phyloP scores from a whole-genome alignment of 495 filamentous ascomycete species.

The Staphylotrichum longicolle region DNA sequence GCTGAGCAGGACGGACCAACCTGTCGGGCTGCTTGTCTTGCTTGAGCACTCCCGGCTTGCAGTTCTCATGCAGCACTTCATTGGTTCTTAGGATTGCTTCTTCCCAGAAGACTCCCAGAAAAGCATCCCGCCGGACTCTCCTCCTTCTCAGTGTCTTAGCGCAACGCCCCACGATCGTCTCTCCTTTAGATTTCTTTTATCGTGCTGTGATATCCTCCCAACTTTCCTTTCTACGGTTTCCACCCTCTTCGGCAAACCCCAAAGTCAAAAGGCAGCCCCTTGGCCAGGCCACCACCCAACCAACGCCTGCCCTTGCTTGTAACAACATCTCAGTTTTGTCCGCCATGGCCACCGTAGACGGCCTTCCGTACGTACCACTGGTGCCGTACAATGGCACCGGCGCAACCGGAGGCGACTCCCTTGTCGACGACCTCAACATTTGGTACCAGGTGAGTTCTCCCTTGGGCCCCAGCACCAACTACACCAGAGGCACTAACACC shows the following conservation, averaged over 20 bases:
- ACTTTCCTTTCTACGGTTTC: too few relatives aligned
- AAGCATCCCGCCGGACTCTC: too few relatives aligned
- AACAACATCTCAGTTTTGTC: neutral
- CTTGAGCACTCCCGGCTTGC: neutral
- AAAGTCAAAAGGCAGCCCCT: too few relatives aligned
- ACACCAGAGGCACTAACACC: neutral
- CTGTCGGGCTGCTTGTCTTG: neutral
- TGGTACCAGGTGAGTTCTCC: conserved; percentile 67
- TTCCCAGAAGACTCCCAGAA: too few relatives aligned
- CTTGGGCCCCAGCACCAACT: too few relatives aligned
- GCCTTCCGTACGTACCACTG: conserved; percentile 48
- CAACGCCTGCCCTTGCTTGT: neutral
- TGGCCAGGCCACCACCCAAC: neutral
- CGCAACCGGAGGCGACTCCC: conserved; percentile 68
- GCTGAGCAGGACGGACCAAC: neutral
- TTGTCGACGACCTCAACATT: conserved; percentile 71
- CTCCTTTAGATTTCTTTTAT: too few relatives aligned
- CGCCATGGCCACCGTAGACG: conserved; percentile 41
- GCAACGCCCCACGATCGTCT: too few relatives aligned
- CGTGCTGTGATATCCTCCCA: too few relatives aligned
- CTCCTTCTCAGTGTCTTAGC: too few relatives aligned
- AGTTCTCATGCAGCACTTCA: too few relatives aligned
- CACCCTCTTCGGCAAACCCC: too few relatives aligned
- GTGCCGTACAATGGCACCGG: conserved; percentile 68
- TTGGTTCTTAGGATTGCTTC: too few relatives aligned